Base-by-base conservation (phyloP, 768 basidiomycete species). In the Rubroboletus satanas region DNA sequence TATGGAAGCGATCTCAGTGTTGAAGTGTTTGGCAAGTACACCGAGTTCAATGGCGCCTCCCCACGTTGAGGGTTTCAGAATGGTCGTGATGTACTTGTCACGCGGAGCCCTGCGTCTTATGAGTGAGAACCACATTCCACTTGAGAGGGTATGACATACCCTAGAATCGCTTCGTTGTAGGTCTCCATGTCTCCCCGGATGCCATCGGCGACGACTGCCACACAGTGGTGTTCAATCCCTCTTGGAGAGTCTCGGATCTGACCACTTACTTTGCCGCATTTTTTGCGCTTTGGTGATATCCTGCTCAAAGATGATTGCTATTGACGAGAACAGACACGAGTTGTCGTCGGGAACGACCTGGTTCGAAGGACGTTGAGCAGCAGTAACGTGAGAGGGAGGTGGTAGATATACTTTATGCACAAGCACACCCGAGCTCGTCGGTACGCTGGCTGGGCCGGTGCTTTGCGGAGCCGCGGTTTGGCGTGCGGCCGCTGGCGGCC, bases 281-380 rank as follows among this genome's bases (percentile, higher is more conserved):
- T 77, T 72, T 26, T 77, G 74, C 2, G 88, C 88, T 55, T 85
- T 85, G n/a, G 78, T 71, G 12, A 88, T 85, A 54, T 83, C 84
- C 63, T 95, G 93, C 65, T 88, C 84, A 63, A 98, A 95, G 2
- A 96, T 76, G 39, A 96, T 74, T 15, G 90, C 91, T 43, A 92
- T 77, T 3, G 93, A 85, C 4, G 88, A 88, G 74, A 98, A 98
- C 31, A 98, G 75, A 70, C 96, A 98, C 1, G 93, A 90, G 64
- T 98, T 98, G 73, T 98, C 96, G 65, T 98, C 96, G n/a, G 94
- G 95, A 17, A 96, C 92, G 52, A 93, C 79, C 83, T 90, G 26
- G 15, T 45, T 29, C 23, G 21, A 15, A 7, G 8, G n/a, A 18
- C 11, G 37, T 52, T 23, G 1, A 49, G 28, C 18, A 36, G 58